A percentile compares a stretch with the other conserved stretches of the same genome.
phyloP scores from a whole-genome alignment of 495 filamentous ascomycete species.

The Daldinia decipiens region DNA sequence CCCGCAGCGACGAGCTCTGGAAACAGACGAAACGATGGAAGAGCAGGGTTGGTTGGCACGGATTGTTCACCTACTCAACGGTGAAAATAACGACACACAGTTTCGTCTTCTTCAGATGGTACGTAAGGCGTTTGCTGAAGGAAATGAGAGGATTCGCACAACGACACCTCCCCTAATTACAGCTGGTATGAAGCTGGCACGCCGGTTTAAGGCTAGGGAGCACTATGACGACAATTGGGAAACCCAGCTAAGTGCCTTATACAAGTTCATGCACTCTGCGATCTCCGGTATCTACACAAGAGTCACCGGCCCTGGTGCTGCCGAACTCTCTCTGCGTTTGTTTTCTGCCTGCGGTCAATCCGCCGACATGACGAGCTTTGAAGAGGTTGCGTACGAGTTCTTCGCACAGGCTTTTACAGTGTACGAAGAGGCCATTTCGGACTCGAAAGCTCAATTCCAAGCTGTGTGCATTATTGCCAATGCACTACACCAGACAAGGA shows the following conservation, averaged over 20 bases:
- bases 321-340: slow-evolving; percentile 86
- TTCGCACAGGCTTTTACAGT: slow-evolving; percentile 98
- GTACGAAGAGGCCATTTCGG: slow-evolving; percentile 94
- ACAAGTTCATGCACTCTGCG: slow-evolving; percentile 92
- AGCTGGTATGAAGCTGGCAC: slow-evolving; percentile 86
- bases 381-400: slow-evolving; percentile 97
- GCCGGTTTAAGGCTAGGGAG: slow-evolving; percentile 88
- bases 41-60: slow-evolving; percentile 97
- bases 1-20: slow-evolving; percentile 73
- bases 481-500: slow-evolving; percentile 83
- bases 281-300: slow-evolving; percentile 90
- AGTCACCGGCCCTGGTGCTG: slow-evolving; percentile 76
- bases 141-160: slow-evolving; percentile 93
- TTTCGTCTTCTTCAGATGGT: slow-evolving; percentile 92
- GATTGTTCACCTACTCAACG: slow-evolving; percentile 86
- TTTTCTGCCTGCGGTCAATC: slow-evolving; percentile 93
- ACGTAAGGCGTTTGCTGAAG: slow-evolving; percentile 87
- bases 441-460: slow-evolving; percentile 96
- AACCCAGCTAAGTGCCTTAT: slow-evolving; percentile 85
- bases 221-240: slow-evolving; percentile 97
- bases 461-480: slow-evolving; percentile 94
- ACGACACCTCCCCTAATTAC: slow-evolving; percentile 94
- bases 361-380: slow-evolving; percentile 89
- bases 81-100: slow-evolving; percentile 88
- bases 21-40: slow-evolving; percentile 95